Percentiles rank a stretch among this genome's conserved stretches.
phyloP scores from a whole-genome alignment of 345 rosid genomes.

The Clausena lansium region DNA sequence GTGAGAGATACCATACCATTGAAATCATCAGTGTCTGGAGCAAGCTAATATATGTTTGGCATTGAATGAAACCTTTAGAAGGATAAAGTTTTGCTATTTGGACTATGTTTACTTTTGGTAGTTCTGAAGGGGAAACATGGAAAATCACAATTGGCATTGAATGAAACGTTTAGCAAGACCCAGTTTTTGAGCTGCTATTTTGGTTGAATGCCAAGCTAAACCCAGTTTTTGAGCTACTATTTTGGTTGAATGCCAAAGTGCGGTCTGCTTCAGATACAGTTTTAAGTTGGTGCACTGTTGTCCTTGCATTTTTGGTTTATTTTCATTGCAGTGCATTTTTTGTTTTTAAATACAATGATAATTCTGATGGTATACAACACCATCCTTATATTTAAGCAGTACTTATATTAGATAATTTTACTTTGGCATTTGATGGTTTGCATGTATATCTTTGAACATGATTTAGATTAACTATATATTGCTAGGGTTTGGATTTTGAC shows the following conservation, averaged over 20 bases:
- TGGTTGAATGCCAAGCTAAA: not conserved
- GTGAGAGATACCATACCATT: not conserved
- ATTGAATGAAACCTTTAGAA: not conserved
- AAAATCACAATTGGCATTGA: not conserved
- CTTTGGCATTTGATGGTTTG: not conserved
- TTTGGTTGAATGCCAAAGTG: not conserved
- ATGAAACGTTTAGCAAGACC: not conserved
- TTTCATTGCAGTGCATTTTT: not conserved
- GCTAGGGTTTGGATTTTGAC: not conserved
- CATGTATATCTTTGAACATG: too few relatives aligned
- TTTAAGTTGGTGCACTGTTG: not conserved
- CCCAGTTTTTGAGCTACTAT: not conserved
- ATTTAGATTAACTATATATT: not conserved
- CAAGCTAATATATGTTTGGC: not conserved
- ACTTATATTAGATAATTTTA: not conserved
- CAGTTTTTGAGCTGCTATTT: not conserved
- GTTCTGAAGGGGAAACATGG: not conserved
- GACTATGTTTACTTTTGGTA: not conserved
- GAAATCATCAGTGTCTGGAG: not conserved
- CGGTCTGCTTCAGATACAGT: not conserved
- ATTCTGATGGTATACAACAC: not conserved
- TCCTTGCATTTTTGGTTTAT: not conserved
- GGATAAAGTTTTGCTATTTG: not conserved
- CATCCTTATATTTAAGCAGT: not conserved
- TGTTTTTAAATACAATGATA: not conserved